These are phyloP conservation scores for Dendrothele bispora DNA, from an alignment of 768 basidiomycete genomes.

Conservation along the genomic window DNA sequence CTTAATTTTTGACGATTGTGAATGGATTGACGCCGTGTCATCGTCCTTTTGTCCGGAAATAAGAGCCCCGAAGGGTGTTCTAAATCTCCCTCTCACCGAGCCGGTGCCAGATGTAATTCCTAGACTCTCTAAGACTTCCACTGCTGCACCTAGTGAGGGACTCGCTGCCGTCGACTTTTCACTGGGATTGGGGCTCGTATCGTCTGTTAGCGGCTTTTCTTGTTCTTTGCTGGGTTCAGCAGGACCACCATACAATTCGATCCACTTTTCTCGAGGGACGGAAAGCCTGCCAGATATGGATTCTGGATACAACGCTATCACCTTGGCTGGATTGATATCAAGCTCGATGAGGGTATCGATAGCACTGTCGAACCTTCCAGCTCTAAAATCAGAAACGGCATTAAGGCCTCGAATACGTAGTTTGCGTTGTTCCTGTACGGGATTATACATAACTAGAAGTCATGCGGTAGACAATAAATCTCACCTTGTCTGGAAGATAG, in stretches of 20 bases:
- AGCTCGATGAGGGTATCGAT: constrained; percentile 87
- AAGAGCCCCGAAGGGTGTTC: constrained; percentile 55
- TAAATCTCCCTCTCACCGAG: constrained; percentile 51
- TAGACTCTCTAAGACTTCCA: constrained; percentile 33
- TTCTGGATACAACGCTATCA: constrained; percentile 86
- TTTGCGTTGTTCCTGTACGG: constrained; percentile 49
- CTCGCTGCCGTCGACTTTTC: constrained; percentile 22
- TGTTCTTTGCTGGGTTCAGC: constrained; percentile 17
- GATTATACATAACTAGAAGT: constrained; percentile 4
- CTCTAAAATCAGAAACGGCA: constrained; percentile 76
- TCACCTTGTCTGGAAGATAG: constrained; percentile 64
- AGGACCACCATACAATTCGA: constrained; percentile 82
- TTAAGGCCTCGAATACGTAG: constrained; percentile 69
- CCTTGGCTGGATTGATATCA: constrained; percentile 91
- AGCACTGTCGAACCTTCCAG: constrained; percentile 69
- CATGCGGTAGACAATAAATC: not conserved
- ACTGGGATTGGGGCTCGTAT: constrained; percentile 22
- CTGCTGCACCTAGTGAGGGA: constrained; percentile 21
- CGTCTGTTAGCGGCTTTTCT: constrained; percentile 23
- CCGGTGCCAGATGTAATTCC: constrained; percentile 34
- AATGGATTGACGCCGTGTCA: constrained; percentile 52
- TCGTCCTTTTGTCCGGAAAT: constrained; percentile 56
- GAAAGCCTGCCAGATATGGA: constrained; percentile 77
- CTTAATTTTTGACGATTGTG: constrained; percentile 23
- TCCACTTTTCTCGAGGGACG: constrained; percentile 70